phyloP scores from a whole-genome alignment of 108 stramenopile genomes.

The Discostella pseudostelligera region DNA sequence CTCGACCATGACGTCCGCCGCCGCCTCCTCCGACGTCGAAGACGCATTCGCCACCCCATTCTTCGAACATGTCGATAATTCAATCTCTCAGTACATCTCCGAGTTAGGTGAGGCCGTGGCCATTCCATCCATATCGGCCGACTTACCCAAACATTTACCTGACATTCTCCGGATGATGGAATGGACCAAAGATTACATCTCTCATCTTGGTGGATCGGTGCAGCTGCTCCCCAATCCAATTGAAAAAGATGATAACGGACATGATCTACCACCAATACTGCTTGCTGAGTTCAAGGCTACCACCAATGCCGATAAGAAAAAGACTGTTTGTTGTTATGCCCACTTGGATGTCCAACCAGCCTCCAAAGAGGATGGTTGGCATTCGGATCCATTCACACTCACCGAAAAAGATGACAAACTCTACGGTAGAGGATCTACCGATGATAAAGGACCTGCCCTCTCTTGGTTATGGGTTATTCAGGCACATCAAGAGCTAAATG shows the following conservation, averaged over 20 bases:
- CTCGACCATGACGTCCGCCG: not conserved
- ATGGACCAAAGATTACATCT: conserved; percentile 63
- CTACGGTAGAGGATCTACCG: too few species aligned
- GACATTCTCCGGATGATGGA: conserved; percentile 75
- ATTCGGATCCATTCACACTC: too few species aligned
- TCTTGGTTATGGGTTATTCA: too few species aligned
- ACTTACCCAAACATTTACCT: conserved; percentile 59
- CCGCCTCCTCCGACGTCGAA: not conserved
- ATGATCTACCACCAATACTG: conserved; percentile 62
- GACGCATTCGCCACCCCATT: conserved; percentile 15
- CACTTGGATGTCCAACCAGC: too few species aligned
- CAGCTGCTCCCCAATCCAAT: conserved; percentile 60
- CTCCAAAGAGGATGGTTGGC: too few species aligned
- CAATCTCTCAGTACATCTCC: conserved; percentile 29
- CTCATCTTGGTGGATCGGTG: conserved; percentile 54
- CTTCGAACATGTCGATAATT: conserved; percentile 37
- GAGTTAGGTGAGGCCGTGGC: conserved; percentile 47
- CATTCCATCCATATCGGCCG: conserved; percentile 78
- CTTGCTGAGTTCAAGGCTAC: too few species aligned
- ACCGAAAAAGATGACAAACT: too few species aligned
- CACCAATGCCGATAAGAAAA: too few species aligned
- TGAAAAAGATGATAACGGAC: conserved; percentile 37
- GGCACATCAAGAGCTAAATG: too few species aligned
- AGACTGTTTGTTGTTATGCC: too few species aligned
- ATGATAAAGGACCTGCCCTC: too few species aligned